A percentile compares a stretch with the other conserved stretches of the same genome.
Evolutionary conservation across 257 asterid species (phyloP).

Genomic region (Lithospermum erythrorhizon): DNA sequence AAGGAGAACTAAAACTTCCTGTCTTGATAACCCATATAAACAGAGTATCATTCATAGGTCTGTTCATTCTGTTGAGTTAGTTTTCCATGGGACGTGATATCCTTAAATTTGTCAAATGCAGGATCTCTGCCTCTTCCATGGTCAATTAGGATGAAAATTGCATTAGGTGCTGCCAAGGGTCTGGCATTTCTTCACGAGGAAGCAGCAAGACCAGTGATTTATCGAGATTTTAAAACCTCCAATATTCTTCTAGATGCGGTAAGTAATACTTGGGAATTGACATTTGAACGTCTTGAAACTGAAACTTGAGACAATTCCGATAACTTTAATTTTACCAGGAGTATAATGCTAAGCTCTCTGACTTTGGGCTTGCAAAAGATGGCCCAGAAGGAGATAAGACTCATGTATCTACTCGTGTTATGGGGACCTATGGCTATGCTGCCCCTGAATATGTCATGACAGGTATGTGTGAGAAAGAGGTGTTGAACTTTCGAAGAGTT

Average conservation of each 20-base stretch:
- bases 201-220: conserved; percentile 86
- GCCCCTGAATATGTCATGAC: conserved; percentile 99
- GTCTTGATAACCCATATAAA: too few species aligned
- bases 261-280: conserved; percentile 19
- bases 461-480: conserved; percentile 25
- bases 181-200: conserved; percentile 95
- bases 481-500: too few species aligned
- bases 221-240: conserved; percentile 95
- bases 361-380: conserved; percentile 97
- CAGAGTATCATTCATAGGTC: too few species aligned
- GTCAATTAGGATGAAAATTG: conserved; percentile 95
- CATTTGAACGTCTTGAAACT: background rate
- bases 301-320: conserved; percentile 5
- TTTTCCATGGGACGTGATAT: background rate
- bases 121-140: conserved; percentile 97
- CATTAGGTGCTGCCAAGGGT: conserved; percentile 94
- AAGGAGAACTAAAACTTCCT: too few species aligned
- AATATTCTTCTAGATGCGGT: conserved; percentile 91
- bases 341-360: conserved; percentile 91
- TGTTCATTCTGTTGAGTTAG: background rate
- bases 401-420: conserved; percentile 95
- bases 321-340: conserved; percentile 36
- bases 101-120: conserved; percentile 15
- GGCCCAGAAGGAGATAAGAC: conserved; percentile 96
- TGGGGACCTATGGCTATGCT: conserved; percentile 98